These are phyloP conservation scores for Potentilla sterilis DNA, from an alignment of 306 rosid genomes.

Conservation along the genomic window DNA sequence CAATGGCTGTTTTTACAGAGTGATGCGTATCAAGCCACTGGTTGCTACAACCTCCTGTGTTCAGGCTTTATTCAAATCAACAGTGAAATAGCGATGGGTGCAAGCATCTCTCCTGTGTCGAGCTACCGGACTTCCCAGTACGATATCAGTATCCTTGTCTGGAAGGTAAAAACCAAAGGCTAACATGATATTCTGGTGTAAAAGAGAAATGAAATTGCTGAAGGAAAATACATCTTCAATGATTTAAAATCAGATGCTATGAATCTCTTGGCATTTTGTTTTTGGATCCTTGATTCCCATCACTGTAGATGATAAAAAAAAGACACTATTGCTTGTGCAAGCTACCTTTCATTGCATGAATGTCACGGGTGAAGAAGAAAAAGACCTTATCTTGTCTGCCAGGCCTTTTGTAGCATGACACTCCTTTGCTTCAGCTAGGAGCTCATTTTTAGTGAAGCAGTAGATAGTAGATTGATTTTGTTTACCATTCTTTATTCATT, in stretches of 20 bases:
- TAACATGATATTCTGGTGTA: neutral
- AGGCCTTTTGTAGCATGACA: neutral
- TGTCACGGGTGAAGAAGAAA: slow-evolving; percentile 3
- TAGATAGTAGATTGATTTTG: neutral
- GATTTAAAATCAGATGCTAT: slow-evolving; percentile 26
- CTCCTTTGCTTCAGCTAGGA: neutral
- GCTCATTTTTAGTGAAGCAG: neutral
- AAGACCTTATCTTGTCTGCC: neutral
- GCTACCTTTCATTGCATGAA: slow-evolving; percentile 9
- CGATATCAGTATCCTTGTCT: slow-evolving; percentile 87
- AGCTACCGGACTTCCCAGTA: slow-evolving; percentile 62
- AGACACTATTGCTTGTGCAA: slow-evolving; percentile 10
- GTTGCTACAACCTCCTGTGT: slow-evolving; percentile 99
- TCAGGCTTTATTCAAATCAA: slow-evolving; percentile 95
- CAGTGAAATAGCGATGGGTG: slow-evolving; percentile 92
- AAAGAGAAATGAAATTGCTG: neutral
- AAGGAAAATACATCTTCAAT: neutral
- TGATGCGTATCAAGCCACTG: slow-evolving; percentile 99
- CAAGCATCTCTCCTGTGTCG: slow-evolving; percentile 89
- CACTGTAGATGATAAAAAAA: slow-evolving; percentile 1
- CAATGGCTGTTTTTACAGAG: slow-evolving; percentile 48
- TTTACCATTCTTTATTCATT: neutral
- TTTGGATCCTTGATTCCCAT: slow-evolving; percentile 28
- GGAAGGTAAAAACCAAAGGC: slow-evolving; percentile 74
- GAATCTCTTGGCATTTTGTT: slow-evolving; percentile 39